Conservation (phyloP, 2,329 filamentous ascomycete genomes). For the Sporothrix brasiliensis region DNA sequence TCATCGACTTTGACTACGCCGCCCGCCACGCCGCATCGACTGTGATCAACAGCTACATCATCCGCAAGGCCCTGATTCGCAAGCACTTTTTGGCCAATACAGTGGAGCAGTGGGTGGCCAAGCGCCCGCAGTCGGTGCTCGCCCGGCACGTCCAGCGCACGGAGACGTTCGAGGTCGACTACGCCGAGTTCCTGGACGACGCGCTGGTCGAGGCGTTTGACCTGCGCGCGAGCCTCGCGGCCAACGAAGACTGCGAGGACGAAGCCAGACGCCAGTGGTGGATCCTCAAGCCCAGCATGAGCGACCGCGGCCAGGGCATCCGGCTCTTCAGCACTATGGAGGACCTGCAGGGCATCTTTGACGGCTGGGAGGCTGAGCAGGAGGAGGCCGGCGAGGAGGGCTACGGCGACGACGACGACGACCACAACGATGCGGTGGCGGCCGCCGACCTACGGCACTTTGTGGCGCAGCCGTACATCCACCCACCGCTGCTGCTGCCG, state of each 20-base stretch:
- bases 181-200: constrained; percentile 94
- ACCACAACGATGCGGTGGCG: constrained; percentile 62
- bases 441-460: constrained; percentile 95
- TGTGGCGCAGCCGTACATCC: constrained; percentile 91
- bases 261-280: constrained; percentile 73
- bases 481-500: constrained; percentile 76
- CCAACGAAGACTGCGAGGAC: constrained; percentile 53
- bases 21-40: constrained; percentile 62
- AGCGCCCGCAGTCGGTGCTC: constrained; percentile 73
- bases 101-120: constrained; percentile 80
- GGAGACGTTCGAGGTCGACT: constrained; percentile 92
- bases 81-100: constrained; percentile 92
- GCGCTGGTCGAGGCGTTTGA: constrained; percentile 89
- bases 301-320: constrained; percentile 92
- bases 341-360: constrained; percentile 84
- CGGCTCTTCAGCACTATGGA: constrained; percentile 82
- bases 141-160: constrained; percentile 71
- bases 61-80: constrained; percentile 92
- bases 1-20: constrained; percentile 79
- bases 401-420: constrained; percentile 59
- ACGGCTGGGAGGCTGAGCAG: constrained; percentile 71
- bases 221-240: constrained; percentile 73
- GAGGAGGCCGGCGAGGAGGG: constrained; percentile 66
- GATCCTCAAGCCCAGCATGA: constrained; percentile 98
- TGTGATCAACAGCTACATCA: constrained; percentile 87